Conservation (phyloP, 345 rosid genomes). For the Eucalyptus melliodora region DNA sequence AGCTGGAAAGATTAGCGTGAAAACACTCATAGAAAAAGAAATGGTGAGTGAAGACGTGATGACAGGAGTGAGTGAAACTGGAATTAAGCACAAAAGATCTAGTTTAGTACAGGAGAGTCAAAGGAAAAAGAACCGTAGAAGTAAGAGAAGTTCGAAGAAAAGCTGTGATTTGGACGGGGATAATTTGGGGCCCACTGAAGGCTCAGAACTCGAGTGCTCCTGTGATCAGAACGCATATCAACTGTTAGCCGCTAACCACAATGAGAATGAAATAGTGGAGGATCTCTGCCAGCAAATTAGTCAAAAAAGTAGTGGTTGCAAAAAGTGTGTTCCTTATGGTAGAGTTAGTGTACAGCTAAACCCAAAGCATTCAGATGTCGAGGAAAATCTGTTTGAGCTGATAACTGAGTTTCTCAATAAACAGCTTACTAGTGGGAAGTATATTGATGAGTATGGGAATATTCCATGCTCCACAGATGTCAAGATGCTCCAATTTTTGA, state of each 20-base stretch:
- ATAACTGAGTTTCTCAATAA: slow-evolving; percentile 48
- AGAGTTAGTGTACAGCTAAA: slow-evolving; percentile 10
- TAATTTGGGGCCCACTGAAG: slow-evolving; percentile 17
- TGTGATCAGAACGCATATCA: slow-evolving; percentile 14
- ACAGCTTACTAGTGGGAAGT: slow-evolving; percentile 39
- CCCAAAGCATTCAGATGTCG: slow-evolving; percentile 2
- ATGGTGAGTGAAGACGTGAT: slow-evolving; percentile 27
- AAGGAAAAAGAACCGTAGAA: slow-evolving; percentile 28
- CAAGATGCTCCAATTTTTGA: slow-evolving; percentile 64
- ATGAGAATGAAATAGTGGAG: slow-evolving; percentile 50
- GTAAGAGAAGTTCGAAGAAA: slow-evolving; percentile 31
- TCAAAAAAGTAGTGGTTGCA: slow-evolving; percentile 24
- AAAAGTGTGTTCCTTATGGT: slow-evolving; percentile 6
- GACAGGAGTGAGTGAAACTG: slow-evolving; percentile 14
- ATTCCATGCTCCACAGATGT: slow-evolving; percentile 40
- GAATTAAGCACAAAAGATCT: slow-evolving; percentile 17
- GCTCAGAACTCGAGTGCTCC: slow-evolving; percentile 10
- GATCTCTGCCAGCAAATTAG: slow-evolving; percentile 44
- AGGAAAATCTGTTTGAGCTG: slow-evolving; percentile 54
- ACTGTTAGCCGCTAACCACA: slow-evolving; percentile 18
- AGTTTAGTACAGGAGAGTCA: slow-evolving; percentile 29
- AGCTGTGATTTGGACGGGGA: slow-evolving; percentile 28
- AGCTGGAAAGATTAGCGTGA: slow-evolving; percentile 40
- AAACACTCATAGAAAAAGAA: slow-evolving; percentile 89
- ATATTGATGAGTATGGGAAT: slow-evolving; percentile 23